Base-by-base conservation (phyloP, 2,329 filamentous ascomycete genomes). In the Aureobasidium subglaciale region DNA sequence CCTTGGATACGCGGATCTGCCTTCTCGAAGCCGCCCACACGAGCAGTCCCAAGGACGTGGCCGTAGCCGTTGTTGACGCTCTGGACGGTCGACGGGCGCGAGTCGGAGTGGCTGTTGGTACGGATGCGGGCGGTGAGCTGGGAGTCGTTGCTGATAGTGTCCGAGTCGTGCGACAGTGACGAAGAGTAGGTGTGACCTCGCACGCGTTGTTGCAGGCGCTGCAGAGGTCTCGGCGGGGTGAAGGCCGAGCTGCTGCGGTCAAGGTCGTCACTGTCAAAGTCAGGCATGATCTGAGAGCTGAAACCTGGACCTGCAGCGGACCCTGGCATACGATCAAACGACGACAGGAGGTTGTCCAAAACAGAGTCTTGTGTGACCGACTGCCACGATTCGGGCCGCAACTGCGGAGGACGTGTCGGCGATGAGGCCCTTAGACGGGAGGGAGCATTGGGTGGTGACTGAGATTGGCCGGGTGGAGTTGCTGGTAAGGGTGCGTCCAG, bases 281-380 rank as follows among this genome's bases (percentile, higher is more conserved):
- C 68, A 58, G 67, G 59, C 38, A 32, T 37, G 38, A 34, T 54
- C 34, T 20, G 64, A 11, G 66, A 58, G 56, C 56, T 63, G 2
- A 67, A 25, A 16, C 10, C 16, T 11, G 42, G 42, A 25, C 42
- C 42, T 20, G 42, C 27, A 32, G 42, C 42, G 27, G 42, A 60
- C 32, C 63, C 77, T 18, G 80, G 85, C 67, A 92, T 84, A 70
- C 92, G 87, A 71, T 96, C 92, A 61, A 99, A 84, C 37, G 91
- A 96, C 61, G 93, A 78, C 59, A 97, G 83, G 86, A 99, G 93
- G 71, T 96, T 95, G 71, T 93, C 87, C 58, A 99, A 90, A 62
- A 99, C 84, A 32, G 91, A 96, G 67, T 95, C 89, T 63, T 92
- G 84, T 37, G 88, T 89, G 60, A 88, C 83, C 46, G 87, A 83